Conservation (phyloP, 2,329 filamentous ascomycete genomes). For the Talaromyces piceae region DNA sequence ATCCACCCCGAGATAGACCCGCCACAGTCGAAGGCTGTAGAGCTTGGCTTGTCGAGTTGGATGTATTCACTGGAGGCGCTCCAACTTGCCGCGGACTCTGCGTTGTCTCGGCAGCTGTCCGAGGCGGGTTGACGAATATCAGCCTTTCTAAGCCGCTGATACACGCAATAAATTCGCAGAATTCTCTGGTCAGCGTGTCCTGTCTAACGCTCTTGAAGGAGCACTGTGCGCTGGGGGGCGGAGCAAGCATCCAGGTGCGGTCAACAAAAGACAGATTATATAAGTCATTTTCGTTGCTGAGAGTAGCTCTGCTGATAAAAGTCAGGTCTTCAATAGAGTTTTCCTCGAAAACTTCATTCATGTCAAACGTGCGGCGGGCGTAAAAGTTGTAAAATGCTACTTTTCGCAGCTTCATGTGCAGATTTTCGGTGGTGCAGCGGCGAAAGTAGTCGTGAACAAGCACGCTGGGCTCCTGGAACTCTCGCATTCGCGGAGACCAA, state of each 20-base stretch:
- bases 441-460: conserved; percentile 50
- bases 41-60: conserved; percentile 18
- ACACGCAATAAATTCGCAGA: conserved; percentile 35
- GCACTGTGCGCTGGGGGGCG: conserved; percentile 21
- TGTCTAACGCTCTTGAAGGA: conserved; percentile 42
- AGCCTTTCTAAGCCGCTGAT: conserved; percentile 43
- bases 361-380: conserved; percentile 43
- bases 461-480: conserved; percentile 50
- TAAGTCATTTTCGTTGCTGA: conserved; percentile 19
- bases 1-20: conserved; percentile 5
- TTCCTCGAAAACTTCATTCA: conserved; percentile 39
- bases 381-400: conserved; percentile 53
- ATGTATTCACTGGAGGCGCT: conserved; percentile 17
- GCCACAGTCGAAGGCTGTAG: conserved; percentile 18
- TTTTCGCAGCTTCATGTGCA: conserved; percentile 42
- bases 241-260: conserved; percentile 42
- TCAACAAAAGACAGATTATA: conserved; percentile 47
- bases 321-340: conserved; percentile 42
- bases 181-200: conserved; percentile 42
- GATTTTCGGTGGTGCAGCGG: conserved; percentile 42
- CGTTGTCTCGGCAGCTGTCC: conserved; percentile 22
- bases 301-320: conserved; percentile 43
- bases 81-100: conserved; percentile 21
- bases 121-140: conserved; percentile 43
- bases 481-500: conserved; percentile 56